Conservation (phyloP, 169 alveolate species). For the Cystoisospora suis region DNA sequence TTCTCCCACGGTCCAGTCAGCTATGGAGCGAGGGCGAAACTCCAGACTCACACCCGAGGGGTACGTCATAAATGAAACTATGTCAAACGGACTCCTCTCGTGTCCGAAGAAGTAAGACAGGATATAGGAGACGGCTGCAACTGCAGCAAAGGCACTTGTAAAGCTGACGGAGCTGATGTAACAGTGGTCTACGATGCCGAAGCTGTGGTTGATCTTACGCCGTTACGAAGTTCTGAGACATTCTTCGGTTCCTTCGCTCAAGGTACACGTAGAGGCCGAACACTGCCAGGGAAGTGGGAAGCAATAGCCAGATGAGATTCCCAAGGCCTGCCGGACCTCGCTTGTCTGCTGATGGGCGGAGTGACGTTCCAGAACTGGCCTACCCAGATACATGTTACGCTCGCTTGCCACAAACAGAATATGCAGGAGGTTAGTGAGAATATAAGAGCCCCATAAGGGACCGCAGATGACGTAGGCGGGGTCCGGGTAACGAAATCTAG, state of each 20-base stretch:
- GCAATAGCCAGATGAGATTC: neutral
- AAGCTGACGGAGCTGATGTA: neutral
- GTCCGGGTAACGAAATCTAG: conserved; percentile 6
- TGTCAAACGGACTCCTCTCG: neutral
- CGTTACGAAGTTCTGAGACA: conserved; percentile 13
- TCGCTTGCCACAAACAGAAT: neutral
- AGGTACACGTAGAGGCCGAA: neutral
- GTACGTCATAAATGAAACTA: conserved; percentile 24
- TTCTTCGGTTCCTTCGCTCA: neutral
- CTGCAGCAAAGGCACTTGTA: conserved; percentile 43
- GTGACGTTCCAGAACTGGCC: neutral
- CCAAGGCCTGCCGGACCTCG: conserved; percentile 30
- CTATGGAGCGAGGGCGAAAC: too few species aligned
- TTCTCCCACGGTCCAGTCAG: too few species aligned
- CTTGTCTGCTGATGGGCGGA: too few species aligned
- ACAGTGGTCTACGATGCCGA: too few species aligned
- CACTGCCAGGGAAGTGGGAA: neutral
- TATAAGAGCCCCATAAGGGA: conserved; percentile 28
- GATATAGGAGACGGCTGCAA: neutral
- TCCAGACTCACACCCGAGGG: neutral
- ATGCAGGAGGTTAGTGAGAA: conserved; percentile 15
- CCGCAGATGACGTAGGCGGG: conserved; percentile 26
- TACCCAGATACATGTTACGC: conserved; percentile 21
- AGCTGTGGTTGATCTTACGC: neutral
- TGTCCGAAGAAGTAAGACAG: neutral